Conservation (phyloP, 768 basidiomycete species). For the Asterophora parasitica region DNA sequence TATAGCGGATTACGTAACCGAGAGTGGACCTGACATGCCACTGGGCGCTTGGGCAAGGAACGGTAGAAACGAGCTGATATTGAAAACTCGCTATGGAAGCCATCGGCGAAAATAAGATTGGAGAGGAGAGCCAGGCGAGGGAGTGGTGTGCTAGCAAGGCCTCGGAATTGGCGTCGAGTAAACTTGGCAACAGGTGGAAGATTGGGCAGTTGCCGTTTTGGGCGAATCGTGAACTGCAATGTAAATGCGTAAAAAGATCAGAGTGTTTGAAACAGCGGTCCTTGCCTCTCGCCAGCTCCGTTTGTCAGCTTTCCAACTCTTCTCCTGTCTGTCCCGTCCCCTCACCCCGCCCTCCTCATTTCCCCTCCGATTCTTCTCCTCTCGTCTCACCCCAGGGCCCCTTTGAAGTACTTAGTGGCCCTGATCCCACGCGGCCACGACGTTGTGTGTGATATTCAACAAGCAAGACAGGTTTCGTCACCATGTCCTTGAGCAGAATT, state of each 20-base stretch:
- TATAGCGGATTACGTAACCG: constrained; percentile 14
- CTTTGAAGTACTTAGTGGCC: constrained; percentile 7
- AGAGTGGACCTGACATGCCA: constrained; percentile 3
- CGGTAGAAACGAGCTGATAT: constrained; percentile 8
- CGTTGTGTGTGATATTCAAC: constrained; percentile 6
- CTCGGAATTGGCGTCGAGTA: constrained; percentile 9
- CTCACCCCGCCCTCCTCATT: constrained; percentile 12
- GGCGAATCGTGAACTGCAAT: constrained; percentile 26
- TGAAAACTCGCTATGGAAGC: constrained; percentile 15
- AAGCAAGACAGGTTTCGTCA: constrained; percentile 4
- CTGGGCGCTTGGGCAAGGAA: neutral
- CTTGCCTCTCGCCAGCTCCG: constrained; percentile 18
- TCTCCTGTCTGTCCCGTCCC: constrained; percentile 10
- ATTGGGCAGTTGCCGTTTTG: constrained; percentile 20
- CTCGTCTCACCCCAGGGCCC: constrained; percentile 9
- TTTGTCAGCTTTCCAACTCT: constrained; percentile 20
- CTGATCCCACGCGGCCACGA: constrained; percentile 33
- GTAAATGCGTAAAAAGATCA: constrained; percentile 29
- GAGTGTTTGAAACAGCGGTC: constrained; percentile 27
- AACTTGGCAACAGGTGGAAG: constrained; percentile 5
- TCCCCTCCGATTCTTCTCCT: constrained; percentile 10
- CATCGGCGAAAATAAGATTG: constrained; percentile 19
- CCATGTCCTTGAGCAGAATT: constrained; percentile 76
- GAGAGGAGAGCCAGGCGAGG: constrained; percentile 1
- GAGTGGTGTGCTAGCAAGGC: neutral